A percentile compares a stretch with the other conserved stretches of the same genome.
phyloP scores from a whole-genome alignment of 1,139 yeast species.

The Sugiyamaella pinicola region DNA sequence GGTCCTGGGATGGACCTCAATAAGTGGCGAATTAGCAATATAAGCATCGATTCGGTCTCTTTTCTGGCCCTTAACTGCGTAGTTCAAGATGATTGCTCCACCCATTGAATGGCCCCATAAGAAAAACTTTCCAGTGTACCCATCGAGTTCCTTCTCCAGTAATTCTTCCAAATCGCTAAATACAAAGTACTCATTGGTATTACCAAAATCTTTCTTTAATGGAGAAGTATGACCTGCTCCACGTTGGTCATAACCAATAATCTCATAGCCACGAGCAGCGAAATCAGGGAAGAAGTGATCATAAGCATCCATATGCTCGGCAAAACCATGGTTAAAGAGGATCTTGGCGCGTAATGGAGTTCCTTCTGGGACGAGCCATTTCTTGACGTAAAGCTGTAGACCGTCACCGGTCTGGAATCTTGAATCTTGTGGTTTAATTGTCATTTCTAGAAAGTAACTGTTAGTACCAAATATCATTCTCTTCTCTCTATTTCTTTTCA shows the following conservation, averaged over 20 bases:
- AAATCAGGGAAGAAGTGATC: conserved; percentile 61
- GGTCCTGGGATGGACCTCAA: conserved; percentile 57
- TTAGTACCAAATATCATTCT: not conserved
- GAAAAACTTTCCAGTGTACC: conserved; percentile 47
- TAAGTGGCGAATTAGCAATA: conserved; percentile 68
- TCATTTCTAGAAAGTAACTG: not conserved
- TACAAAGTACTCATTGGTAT: conserved; percentile 63
- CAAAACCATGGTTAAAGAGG: conserved; percentile 68
- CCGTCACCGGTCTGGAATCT: conserved; percentile 27
- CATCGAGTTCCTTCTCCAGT: conserved; percentile 45
- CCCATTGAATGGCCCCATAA: conserved; percentile 96
- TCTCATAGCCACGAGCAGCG: conserved; percentile 65
- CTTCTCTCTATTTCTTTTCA: not conserved
- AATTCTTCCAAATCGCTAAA: conserved; percentile 73
- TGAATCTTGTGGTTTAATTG: conserved; percentile 14
- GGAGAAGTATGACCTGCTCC: conserved; percentile 83
- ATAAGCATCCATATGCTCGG: conserved; percentile 60
- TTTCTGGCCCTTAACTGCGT: conserved; percentile 67
- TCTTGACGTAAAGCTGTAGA: conserved; percentile 28
- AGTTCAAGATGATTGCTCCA: conserved; percentile 77
- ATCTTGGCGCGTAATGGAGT: conserved; percentile 55
- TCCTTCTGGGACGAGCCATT: conserved; percentile 33
- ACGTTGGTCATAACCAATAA: conserved; percentile 80
- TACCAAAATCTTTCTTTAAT: conserved; percentile 53
- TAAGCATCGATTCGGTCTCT: conserved; percentile 57